Evolutionary conservation across 208 protist genomes (phyloP), one percentile per base, ranked within the genome.

Genomic region (Leishmania arabica): DNA sequence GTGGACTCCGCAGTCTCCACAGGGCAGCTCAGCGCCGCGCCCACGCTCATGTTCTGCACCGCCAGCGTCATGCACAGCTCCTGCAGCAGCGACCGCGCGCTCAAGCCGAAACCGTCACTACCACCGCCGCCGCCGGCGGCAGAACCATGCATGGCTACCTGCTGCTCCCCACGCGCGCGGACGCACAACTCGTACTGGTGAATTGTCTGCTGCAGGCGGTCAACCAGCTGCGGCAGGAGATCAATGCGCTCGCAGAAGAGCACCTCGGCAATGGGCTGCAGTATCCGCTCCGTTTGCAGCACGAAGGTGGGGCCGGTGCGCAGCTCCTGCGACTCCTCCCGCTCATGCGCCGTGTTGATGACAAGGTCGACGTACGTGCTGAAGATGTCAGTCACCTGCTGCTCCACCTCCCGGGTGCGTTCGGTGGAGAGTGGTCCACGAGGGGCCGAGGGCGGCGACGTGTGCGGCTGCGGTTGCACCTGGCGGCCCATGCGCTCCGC

Each of bases 241-340:
- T 92, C 83, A 24, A 95, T 79, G 42, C 86, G 84, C 49, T 94
- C 87, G 77, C 91, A 95, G 77, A 95, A 95, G 69, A 97, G 85
- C 84, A 97, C 85, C 83, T 95, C 89, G 17, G 95, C 88, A 73
- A 97, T 82, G 34, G 95, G 95, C 51, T 89, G 79, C 70, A 97
- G 85, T 49, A 88, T 95, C 37, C 89, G 86, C 77, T 95, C 93
- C 47, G 92, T 94, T 86, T 97, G 93, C 60, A 97, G 83, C 31
- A 93, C 84, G n/a, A 95, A 77, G 37, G 88, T 92, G 9, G 79
- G 34, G 47, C 89, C 89, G 19, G 76, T 89, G 71, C 93, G 93
- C 72, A 96, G 54, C 86, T 97, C 93, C 71, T 89, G 79, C 53
- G 88, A 92, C 69, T 95, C 91, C 75, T 95, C 93, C 24, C 83